Evolutionary conservation across 495 filamentous ascomycete genomes (phyloP), one percentile per base, ranked within the genome.

Genomic region (Annulohypoxylon bovei): DNA sequence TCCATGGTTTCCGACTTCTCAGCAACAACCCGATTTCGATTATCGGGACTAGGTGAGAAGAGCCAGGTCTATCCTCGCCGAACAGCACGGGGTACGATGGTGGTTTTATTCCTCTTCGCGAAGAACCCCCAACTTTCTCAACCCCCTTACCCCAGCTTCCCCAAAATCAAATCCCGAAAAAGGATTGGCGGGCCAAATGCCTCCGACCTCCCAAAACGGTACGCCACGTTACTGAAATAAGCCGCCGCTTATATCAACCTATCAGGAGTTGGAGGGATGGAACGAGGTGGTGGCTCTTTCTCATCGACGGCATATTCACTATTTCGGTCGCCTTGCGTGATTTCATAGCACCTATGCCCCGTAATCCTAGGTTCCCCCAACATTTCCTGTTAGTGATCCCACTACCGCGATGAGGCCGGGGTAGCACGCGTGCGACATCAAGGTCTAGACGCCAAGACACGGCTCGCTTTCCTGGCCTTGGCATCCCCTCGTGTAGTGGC

Each of bases 401-500:
- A 65, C 54, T 16, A 20, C 16, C 62, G 44, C 33, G 12, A 30
- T 32, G n/a, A 22, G 37, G n/a, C 33, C 55, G 33, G 60, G 70
- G 60, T 68, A 20, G 39, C 58, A 72, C 39, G 54, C 64, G 54
- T 55, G 65, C 22, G 52, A 60, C 33, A 28, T 61, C 22, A 42
- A 18, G 64, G 64, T 68, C 65, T 61, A 68, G 60, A 72, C 27
- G 60, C 60, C 60, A 65, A 61, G 64, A 46, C 57, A 20, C 53
- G 25, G 46, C 14, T 68, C 53, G 64, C 60, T 61, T 57, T 27
- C 30, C 39, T 33, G 59, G 64, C 18, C 69, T 72, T 72, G 64
- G 69, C 64, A 55, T 39, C 50, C 33, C 6, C n/a, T n/a, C n/a
- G n/a, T n/a, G n/a, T n/a, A n/a, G n/a, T n/a, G n/a, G n/a, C n/a